Percentiles rank a stretch among this genome's conserved stretches.
phyloP scores from a whole-genome alignment of 768 basidiomycete genomes.

The Phlebiopsis flavidoalba region DNA sequence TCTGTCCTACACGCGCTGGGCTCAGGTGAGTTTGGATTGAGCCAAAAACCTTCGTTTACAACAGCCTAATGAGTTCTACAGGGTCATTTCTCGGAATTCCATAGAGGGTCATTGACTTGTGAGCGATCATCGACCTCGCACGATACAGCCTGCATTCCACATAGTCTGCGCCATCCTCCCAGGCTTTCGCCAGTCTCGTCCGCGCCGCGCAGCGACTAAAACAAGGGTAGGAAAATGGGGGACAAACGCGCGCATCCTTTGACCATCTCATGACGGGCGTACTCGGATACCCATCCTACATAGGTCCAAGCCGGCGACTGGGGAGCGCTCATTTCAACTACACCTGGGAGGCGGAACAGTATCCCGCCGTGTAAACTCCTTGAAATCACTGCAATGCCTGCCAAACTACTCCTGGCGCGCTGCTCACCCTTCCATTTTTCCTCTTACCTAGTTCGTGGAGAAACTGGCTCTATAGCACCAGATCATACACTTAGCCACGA shows the following conservation, averaged over 20 bases:
- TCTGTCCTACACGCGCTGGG: constrained; percentile 27
- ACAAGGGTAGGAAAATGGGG: constrained; percentile 20
- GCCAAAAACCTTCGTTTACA: not conserved
- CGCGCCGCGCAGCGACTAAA: constrained; percentile 13
- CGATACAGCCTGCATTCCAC: constrained; percentile 19
- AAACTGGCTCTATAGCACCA: constrained; percentile 12
- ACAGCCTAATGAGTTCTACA: not conserved
- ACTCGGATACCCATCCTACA: constrained; percentile 20
- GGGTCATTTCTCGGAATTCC: too few species aligned
- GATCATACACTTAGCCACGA: constrained; percentile 10
- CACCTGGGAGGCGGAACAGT: not conserved
- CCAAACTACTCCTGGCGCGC: constrained; percentile 4
- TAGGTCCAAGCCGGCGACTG: constrained; percentile 21
- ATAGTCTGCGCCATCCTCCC: constrained; percentile 25
- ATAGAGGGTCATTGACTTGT: constrained; percentile 19
- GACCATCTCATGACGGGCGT: constrained; percentile 24
- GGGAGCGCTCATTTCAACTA: constrained; percentile 7
- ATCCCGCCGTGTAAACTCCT: constrained; percentile 8
- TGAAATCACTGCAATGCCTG: constrained; percentile 2
- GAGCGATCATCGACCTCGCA: constrained; percentile 13
- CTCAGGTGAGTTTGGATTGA: not conserved
- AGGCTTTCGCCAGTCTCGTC: constrained; percentile 23
- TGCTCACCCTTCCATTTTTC: constrained; percentile 11
- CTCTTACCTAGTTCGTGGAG: constrained; percentile 8
- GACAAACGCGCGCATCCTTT: constrained; percentile 23